Evolutionary conservation across 73 alveolate genomes (phyloP), one percentile per base, ranked within the genome.

Genomic region (Paramecium tetraurelia): DNA sequence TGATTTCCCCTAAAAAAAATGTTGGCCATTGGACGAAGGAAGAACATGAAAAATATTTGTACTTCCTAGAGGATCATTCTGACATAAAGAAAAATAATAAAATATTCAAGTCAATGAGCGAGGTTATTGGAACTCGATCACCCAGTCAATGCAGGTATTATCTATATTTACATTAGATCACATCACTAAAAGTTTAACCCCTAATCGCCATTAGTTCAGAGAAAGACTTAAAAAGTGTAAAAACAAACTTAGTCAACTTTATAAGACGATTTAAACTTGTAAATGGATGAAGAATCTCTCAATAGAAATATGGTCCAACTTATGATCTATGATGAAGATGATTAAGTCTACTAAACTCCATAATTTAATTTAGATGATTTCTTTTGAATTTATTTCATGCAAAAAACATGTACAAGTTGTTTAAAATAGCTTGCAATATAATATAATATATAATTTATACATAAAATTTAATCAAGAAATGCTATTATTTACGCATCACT

Each of bases 21-120:
- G 31, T 24, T 10, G 90, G 90, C 5, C 90, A 80, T 80, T 80
- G 90, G 90, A 80, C 90, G 21, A 80, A 80, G 36, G 90, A 80
- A 43, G 90, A 80, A 48, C 90, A 80, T 46, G 72, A 80, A 22
- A 80, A 44, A 46, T 80, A 80, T 46, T 35, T 80, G 10, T 21
- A 80, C 44, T 80, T 80, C 46, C 22, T 80, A 22, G 75, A 80
- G 48, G 70, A 80, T 4, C 70, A 80, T 21, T 59, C 90, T 43
- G 75, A 80, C 29, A 8, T 44, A 31, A 80, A 48, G 57, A 80
- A 80, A 63, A 80, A 80, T 63, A 80, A 41, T 41, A 80, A 80
- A 46, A 80, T 80, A 9, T 80, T 80, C 24, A 80, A 80, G n/a
- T 63, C 90, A 48, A 80, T 80, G 90, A 24, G 57, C 9, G 90